Evolutionary conservation across 2,329 filamentous ascomycete genomes (phyloP).

Genomic region (Plectosphaerella sp.): DNA sequence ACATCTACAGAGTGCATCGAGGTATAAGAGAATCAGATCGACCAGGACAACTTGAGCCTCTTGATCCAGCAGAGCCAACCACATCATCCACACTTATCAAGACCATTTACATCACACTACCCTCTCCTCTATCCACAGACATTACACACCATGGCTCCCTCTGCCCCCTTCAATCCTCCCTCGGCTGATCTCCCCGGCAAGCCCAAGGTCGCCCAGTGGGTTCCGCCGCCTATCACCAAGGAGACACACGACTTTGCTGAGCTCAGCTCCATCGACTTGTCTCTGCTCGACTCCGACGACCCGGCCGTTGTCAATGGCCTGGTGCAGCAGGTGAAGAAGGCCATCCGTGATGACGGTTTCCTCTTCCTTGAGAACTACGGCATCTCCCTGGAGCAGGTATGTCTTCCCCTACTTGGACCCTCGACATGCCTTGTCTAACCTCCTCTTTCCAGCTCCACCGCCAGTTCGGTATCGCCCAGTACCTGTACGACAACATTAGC

Average conservation of each 20-base stretch:
- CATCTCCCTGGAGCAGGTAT: constrained; percentile 34
- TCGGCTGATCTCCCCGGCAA: constrained; percentile 31
- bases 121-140: not conserved
- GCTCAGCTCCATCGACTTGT: constrained; percentile 36
- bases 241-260: constrained; percentile 37
- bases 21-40: not conserved
- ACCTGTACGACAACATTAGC: constrained; percentile 42
- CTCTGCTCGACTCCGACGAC: constrained; percentile 36
- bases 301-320: constrained; percentile 35
- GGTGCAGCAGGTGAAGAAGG: constrained; percentile 34
- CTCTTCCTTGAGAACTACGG: constrained; percentile 47
- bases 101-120: not conserved
- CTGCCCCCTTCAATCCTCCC: constrained; percentile 35
- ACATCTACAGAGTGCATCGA: not conserved
- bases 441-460: constrained; percentile 34
- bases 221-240: constrained; percentile 38
- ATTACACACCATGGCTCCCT: constrained; percentile 17
- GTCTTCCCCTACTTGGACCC: no score
- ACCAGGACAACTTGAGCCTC: no score
- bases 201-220: constrained; percentile 35
- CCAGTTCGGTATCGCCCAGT: constrained; percentile 45
- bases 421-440: not conserved
- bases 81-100: not conserved
- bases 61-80: not conserved
- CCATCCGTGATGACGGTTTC: constrained; percentile 38